Percentiles rank a stretch among this genome's conserved stretches.
These are phyloP conservation scores for Phycomyces blakesleeanus DNA, from an alignment of 192 early-diverging fungal species.

Conservation along the genomic window DNA sequence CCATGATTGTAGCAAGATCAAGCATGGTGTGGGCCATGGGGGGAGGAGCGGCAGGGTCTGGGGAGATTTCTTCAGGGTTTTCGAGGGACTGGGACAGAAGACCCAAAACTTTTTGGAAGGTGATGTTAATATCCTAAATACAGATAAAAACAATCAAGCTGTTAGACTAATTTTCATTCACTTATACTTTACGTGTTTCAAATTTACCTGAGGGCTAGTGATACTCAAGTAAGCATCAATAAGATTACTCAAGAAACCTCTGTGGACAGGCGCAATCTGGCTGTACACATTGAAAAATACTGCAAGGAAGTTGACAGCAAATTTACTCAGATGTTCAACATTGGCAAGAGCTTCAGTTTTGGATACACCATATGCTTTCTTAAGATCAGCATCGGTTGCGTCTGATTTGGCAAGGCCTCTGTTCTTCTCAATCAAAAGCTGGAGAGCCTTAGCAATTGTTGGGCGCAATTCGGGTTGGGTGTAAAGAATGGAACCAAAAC, in stretches of 20 bases:
- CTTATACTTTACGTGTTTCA: background rate
- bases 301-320: conserved; percentile 67
- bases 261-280: conserved; percentile 55
- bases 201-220: conserved; percentile 39
- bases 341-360: conserved; percentile 55
- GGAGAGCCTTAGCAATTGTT: conserved; percentile 70
- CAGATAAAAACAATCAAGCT: too few relatives aligned
- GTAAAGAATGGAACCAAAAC: conserved; percentile 73
- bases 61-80: conserved; percentile 35
- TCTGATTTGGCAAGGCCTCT: conserved; percentile 37
- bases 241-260: conserved; percentile 64
- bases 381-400: conserved; percentile 39
- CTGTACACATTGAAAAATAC: conserved; percentile 80
- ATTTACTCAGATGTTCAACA: conserved; percentile 55
- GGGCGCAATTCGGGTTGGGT: conserved; percentile 74
- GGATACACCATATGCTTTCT: conserved; percentile 43
- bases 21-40: conserved; percentile 84
- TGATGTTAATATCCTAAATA: conserved; percentile 53
- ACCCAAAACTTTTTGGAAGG: conserved; percentile 59
- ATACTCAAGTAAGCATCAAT: conserved; percentile 67
- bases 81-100: conserved; percentile 57
- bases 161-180: background rate
- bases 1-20: conserved; percentile 77
- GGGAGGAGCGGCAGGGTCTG: conserved; percentile 54
- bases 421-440: conserved; percentile 57